Conservation (phyloP, 176 grass and related monocot species). For the Lolium multiflorum region DNA sequence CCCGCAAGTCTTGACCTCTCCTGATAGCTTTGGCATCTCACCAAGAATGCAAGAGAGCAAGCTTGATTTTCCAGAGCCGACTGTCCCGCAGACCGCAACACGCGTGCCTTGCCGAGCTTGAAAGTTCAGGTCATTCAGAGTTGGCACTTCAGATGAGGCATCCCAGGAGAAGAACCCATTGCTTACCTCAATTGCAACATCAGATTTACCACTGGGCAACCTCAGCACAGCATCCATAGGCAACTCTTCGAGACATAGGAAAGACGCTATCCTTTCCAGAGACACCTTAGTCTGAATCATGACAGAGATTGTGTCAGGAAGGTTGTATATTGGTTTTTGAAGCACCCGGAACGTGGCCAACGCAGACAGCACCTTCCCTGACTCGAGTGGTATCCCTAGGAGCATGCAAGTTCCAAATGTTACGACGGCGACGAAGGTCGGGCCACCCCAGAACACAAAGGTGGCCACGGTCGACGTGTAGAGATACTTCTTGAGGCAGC, state of each 20-base stretch:
- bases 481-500: constrained; percentile 44
- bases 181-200: constrained; percentile 55
- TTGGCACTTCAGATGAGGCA: constrained; percentile 33
- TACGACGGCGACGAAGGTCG: no score
- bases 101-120: constrained; percentile 42
- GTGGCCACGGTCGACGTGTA: constrained; percentile 42
- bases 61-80: no score
- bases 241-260: constrained; percentile 43
- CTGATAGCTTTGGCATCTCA: no score
- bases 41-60: no score
- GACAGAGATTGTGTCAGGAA: constrained; percentile 35
- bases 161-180: constrained; percentile 55
- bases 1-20: no score
- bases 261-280: constrained; percentile 54
- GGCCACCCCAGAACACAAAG: no score
- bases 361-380: no score
- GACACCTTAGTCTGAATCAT: constrained; percentile 35
- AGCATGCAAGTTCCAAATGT: no score
- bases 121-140: constrained; percentile 45
- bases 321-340: constrained; percentile 42
- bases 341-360: no score
- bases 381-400: no score
- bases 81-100: constrained; percentile 39
- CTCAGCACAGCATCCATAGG: constrained; percentile 42
- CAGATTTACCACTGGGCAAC: constrained; percentile 35